Conservation (phyloP, 2,329 filamentous ascomycete genomes). For the Cercospora nicotianae region DNA sequence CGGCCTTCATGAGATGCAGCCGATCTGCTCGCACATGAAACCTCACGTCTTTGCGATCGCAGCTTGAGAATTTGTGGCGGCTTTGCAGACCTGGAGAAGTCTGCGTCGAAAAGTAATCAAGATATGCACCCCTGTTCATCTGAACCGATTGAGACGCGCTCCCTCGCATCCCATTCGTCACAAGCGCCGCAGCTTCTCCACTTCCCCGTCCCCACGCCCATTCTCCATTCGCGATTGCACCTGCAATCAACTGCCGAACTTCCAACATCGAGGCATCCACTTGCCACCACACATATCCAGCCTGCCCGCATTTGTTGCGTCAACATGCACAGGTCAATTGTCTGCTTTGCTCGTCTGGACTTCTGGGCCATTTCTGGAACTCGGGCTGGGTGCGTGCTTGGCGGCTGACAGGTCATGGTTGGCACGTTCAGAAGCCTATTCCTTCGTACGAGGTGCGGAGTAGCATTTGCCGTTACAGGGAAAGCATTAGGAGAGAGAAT, state of each 20-base stretch:
- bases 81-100: too few relatives aligned
- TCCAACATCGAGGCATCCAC: neutral
- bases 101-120: too few relatives aligned
- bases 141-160: neutral
- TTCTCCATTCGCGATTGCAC: neutral
- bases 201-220: neutral
- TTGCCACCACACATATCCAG: neutral
- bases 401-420: neutral
- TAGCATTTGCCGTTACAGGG: neutral
- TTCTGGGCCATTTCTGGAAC: neutral
- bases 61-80: too few relatives aligned
- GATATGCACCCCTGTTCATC: too few relatives aligned
- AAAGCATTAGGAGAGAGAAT: neutral
- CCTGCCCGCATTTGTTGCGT: neutral
- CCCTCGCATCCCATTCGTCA: neutral
- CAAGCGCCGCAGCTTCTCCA: neutral
- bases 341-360: neutral
- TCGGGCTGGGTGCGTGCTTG: neutral
- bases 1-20: too few relatives aligned
- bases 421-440: neutral
- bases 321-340: neutral
- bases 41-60: too few relatives aligned
- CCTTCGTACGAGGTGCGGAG: constrained; percentile 1
- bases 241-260: neutral
- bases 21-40: too few relatives aligned